A percentile compares a stretch with the other conserved stretches of the same genome.
These are phyloP conservation scores for Gnaphalium uliginosum DNA, from an alignment of 129 eudicot genomes.

Conservation along the genomic window DNA sequence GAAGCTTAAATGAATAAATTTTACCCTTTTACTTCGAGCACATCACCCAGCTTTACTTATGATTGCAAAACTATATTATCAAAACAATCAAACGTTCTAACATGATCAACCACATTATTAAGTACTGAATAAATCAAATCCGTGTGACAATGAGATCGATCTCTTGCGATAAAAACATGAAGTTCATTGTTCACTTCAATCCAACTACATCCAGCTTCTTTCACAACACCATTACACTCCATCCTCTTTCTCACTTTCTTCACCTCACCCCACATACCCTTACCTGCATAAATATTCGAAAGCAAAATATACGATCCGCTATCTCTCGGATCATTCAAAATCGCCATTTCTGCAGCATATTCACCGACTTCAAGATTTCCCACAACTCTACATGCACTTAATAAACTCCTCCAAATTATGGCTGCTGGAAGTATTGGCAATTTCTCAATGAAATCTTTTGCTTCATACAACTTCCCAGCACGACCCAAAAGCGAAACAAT, in stretches of 20 bases:
- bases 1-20: conserved; percentile 18
- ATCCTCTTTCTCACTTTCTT: conserved; percentile 58
- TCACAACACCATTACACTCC: conserved; percentile 55
- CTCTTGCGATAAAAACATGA: conserved; percentile 52
- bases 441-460: conserved; percentile 59
- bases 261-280: conserved; percentile 65
- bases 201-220: conserved; percentile 78
- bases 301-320: conserved; percentile 74
- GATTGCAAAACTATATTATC: neutral
- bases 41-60: conserved; percentile 81
- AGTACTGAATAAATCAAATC: conserved; percentile 42
- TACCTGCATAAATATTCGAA: conserved; percentile 62
- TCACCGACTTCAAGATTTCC: conserved; percentile 56
- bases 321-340: conserved; percentile 50
- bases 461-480: conserved; percentile 61
- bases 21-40: conserved; percentile 96
- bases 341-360: conserved; percentile 74
- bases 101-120: conserved; percentile 41
- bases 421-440: conserved; percentile 57
- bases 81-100: conserved; percentile 27
- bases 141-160: conserved; percentile 39
- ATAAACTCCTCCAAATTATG: conserved; percentile 66
- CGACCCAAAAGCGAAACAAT: conserved; percentile 67
- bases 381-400: conserved; percentile 55
- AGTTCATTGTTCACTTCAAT: conserved; percentile 54